Conservation (phyloP, 2,329 filamentous ascomycete genomes). For the Aspergillus sp. region DNA sequence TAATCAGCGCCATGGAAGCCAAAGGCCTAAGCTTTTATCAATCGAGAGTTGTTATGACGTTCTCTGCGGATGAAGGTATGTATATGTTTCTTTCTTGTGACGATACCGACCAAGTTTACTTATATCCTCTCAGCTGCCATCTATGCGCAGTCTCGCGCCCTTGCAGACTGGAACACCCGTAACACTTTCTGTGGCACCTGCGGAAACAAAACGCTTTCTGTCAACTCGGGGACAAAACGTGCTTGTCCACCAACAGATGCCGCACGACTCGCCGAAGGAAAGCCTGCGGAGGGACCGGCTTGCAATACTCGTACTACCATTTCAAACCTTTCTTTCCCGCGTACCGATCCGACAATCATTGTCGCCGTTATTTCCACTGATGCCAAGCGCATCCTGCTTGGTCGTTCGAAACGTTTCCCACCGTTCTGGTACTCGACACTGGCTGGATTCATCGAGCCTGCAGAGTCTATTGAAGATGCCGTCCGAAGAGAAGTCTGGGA, state of each 20-base stretch:
- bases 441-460: constrained; percentile 80
- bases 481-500: constrained; percentile 83
- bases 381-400: constrained; percentile 72
- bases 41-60: constrained; percentile 59
- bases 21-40: constrained; percentile 62
- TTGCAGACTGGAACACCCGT: constrained; percentile 90
- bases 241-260: constrained; percentile 40
- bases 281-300: constrained; percentile 49
- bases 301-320: constrained; percentile 81
- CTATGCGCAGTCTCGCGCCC: constrained; percentile 80
- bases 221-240: constrained; percentile 42
- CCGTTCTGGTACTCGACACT: constrained; percentile 83
- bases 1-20: constrained; percentile 57
- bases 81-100: background rate
- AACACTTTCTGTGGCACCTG: constrained; percentile 91
- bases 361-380: constrained; percentile 84
- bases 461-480: constrained; percentile 79
- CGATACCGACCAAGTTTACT: background rate
- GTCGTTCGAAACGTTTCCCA: constrained; percentile 80
- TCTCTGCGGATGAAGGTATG: constrained; percentile 59
- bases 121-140: constrained; percentile 63
- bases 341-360: constrained; percentile 93
- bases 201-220: constrained; percentile 67
- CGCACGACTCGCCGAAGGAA: constrained; percentile 24
- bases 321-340: constrained; percentile 86